phyloP scores from a whole-genome alignment of 441 rosid genomes.

The Gossypium trilobum region DNA sequence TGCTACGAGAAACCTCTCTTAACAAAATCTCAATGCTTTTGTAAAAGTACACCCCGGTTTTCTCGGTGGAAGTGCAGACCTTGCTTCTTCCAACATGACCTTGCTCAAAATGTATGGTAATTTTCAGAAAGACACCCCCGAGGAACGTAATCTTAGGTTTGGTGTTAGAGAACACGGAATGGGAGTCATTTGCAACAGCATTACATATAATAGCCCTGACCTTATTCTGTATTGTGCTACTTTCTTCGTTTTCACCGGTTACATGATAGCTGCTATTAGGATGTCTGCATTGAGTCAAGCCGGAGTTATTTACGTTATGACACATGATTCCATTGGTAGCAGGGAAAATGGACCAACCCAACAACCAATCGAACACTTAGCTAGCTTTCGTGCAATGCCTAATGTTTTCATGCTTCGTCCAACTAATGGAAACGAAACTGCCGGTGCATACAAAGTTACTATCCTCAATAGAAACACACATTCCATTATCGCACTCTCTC shows the following conservation, averaged over 20 bases:
- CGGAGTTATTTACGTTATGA: conserved; percentile 83
- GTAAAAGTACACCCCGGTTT: conserved; percentile 60
- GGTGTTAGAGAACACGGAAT: conserved; percentile 86
- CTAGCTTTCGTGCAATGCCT: conserved; percentile 95
- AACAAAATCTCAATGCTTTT: conserved; percentile 64
- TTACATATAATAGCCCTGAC: conserved; percentile 66
- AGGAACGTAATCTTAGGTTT: conserved; percentile 71
- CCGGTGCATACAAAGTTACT: conserved; percentile 72
- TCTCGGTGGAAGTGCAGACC: conserved; percentile 82
- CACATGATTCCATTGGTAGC: conserved; percentile 88
- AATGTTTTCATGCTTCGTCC: conserved; percentile 77
- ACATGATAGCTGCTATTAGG: conserved; percentile 84
- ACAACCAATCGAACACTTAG: conserved; percentile 82
- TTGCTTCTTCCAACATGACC: conserved; percentile 89
- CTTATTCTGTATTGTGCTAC: conserved; percentile 75
- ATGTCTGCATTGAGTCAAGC: conserved; percentile 60
- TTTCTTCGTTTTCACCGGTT: conserved; percentile 86
- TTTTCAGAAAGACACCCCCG: conserved; percentile 71
- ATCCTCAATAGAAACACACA: conserved; percentile 60
- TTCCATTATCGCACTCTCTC: conserved; percentile 64
- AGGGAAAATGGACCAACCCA: conserved; percentile 95
- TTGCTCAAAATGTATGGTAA: conserved; percentile 69
- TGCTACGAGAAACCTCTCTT: conserved; percentile 74
- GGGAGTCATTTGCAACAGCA: conserved; percentile 82
- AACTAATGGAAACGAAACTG: conserved; percentile 80